Conservation (phyloP, 495 filamentous ascomycete species). For the Tuber umbilicatum region DNA sequence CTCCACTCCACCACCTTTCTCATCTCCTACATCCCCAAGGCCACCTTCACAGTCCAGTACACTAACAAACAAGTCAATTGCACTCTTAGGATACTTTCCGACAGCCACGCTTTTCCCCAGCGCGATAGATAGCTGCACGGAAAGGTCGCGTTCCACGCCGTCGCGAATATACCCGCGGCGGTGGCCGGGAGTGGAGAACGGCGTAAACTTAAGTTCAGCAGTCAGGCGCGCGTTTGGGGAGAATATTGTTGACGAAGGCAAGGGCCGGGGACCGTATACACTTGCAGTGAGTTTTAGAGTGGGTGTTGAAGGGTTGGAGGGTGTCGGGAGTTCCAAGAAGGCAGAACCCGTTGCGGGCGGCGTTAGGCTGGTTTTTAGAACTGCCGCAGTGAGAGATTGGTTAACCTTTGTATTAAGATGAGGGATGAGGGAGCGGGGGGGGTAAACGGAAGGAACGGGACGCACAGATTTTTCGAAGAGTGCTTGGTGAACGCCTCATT, state of each 20-base stretch:
- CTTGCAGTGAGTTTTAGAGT: slow-evolving; percentile 84
- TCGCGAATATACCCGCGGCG: slow-evolving; percentile 84
- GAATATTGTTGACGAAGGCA: slow-evolving; percentile 82
- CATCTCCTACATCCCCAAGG: slow-evolving; percentile 45
- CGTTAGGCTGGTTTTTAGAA: slow-evolving; percentile 82
- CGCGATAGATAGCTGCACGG: slow-evolving; percentile 83
- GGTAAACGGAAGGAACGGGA: slow-evolving; percentile 16
- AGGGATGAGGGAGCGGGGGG: background rate
- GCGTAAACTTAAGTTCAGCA: slow-evolving; percentile 90
- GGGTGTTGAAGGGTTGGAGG: slow-evolving; percentile 46
- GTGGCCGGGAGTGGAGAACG: slow-evolving; percentile 71
- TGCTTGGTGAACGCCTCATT: slow-evolving; percentile 52
- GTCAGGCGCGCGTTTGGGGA: slow-evolving; percentile 83
- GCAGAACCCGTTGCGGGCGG: slow-evolving; percentile 91
- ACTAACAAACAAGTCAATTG: slow-evolving; percentile 83
- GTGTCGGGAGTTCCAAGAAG: slow-evolving; percentile 70
- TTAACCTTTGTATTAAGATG: background rate
- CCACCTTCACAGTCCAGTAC: slow-evolving; percentile 75
- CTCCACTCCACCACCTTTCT: slow-evolving; percentile 58
- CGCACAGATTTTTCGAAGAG: slow-evolving; percentile 78
- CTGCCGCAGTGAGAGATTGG: slow-evolving; percentile 46
- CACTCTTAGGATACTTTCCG: slow-evolving; percentile 93
- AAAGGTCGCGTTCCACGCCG: slow-evolving; percentile 76
- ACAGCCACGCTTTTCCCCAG: slow-evolving; percentile 82
- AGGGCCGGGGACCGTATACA: slow-evolving; percentile 84